These are phyloP conservation scores for Skeletonema costatum DNA, from an alignment of 108 stramenopile genomes.

Conservation along the genomic window DNA sequence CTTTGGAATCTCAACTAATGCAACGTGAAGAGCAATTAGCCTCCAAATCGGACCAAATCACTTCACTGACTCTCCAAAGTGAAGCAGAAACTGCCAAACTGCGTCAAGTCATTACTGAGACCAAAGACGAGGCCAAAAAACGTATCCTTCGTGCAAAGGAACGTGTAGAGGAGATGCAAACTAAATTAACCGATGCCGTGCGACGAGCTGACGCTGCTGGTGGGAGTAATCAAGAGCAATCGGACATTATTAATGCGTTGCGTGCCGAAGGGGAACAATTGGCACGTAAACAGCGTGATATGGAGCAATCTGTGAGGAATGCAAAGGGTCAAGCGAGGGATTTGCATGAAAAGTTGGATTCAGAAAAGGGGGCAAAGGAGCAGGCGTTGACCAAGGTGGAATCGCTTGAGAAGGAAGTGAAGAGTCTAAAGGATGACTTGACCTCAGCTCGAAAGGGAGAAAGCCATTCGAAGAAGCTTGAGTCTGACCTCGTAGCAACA, in stretches of 20 bases:
- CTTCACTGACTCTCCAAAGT: constrained; percentile 48
- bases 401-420: constrained; percentile 57
- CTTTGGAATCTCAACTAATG: constrained; percentile 38
- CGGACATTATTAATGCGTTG: constrained; percentile 61
- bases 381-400: constrained; percentile 51
- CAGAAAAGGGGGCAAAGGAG: constrained; percentile 43
- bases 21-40: constrained; percentile 74
- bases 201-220: constrained; percentile 31
- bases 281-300: constrained; percentile 71
- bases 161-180: constrained; percentile 70
- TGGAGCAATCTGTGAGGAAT: constrained; percentile 78
- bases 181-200: constrained; percentile 44
- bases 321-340: constrained; percentile 67
- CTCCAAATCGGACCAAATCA: constrained; percentile 69
- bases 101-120: constrained; percentile 51
- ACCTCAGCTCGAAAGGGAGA: constrained; percentile 66
- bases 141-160: constrained; percentile 70
- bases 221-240: constrained; percentile 45
- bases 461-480: constrained; percentile 69
- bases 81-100: constrained; percentile 64
- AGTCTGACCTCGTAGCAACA: constrained; percentile 53
- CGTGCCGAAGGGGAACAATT: constrained; percentile 76
- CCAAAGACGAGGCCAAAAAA: constrained; percentile 54
- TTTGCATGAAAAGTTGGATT: constrained; percentile 52
- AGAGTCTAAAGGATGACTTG: constrained; percentile 62